Evolutionary conservation across 2,329 filamentous ascomycete genomes (phyloP), one percentile per base, ranked within the genome.

Genomic region (Fusarium praegraminearum): DNA sequence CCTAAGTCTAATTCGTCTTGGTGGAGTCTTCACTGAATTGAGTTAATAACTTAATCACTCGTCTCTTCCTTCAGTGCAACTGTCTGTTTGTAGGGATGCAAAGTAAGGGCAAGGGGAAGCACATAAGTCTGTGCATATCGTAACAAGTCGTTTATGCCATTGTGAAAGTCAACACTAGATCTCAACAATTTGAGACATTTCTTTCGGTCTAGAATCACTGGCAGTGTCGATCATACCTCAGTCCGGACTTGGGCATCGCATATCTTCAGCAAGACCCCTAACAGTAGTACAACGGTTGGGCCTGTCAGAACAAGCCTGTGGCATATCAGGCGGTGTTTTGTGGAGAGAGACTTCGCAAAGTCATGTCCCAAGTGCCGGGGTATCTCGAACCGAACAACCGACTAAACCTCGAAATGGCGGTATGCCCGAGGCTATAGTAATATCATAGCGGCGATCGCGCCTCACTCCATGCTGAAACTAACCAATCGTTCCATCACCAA

Each of bases 371-470:
- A 40, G 20, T 52, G n/a, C 49, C 22, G 49, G 49, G 49, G 49
- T 41, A 41, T 44, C n/a, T 26, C 24, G 13, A 61, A 40, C 24
- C 58, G 43, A 56, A 9, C 1, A 20, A 20, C 28, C 22, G 18
- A 35, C 43, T 53, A 64, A 43, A 11, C 15, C 66, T 56, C 33
- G 43, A 69, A 69, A 54, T 40, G 65, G 66, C 55, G 53, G 55
- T 62, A 53, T 50, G 51, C 12, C 66, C 59, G 66, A 69, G 26
- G 30, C 59, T 64, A 64, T 18, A 33, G 18, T 30, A 62, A 62
- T 62, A 36, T 36, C 33, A 41, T 36, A 24, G 57, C 60, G 47
- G 28, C 1, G 40, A 62, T 55, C 60, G 59, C 57, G 59, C 60
- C 26, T 62, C 57, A 28, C 30, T 24, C n/a, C 18, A 32, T 32